phyloP scores from a whole-genome alignment of 2,329 filamentous ascomycete species.

The Dothiorella sarmentorum region DNA sequence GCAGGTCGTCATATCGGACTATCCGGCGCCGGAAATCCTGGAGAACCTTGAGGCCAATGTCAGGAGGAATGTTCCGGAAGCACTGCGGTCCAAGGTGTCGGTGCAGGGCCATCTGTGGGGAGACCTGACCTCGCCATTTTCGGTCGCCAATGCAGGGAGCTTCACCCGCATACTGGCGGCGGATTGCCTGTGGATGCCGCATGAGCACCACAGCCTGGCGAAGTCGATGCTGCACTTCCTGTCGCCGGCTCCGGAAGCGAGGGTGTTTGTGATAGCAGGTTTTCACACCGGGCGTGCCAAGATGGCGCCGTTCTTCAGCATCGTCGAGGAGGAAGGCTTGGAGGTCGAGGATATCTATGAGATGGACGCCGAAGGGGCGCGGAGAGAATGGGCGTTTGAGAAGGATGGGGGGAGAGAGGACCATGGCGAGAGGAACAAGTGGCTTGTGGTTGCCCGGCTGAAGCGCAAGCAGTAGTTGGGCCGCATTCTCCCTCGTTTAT shows the following conservation, averaged over 20 bases:
- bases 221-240: slow-evolving; percentile 63
- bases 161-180: slow-evolving; percentile 66
- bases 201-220: slow-evolving; percentile 65
- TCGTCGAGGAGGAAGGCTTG: slow-evolving; percentile 48
- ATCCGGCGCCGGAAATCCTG: slow-evolving; percentile 60
- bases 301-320: slow-evolving; percentile 62
- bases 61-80: slow-evolving; percentile 46
- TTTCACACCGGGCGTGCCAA: slow-evolving; percentile 69
- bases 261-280: slow-evolving; percentile 64
- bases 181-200: slow-evolving; percentile 74
- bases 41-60: slow-evolving; percentile 59
- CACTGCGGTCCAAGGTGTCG: slow-evolving; percentile 36
- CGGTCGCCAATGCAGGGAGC: slow-evolving; percentile 32
- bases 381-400: slow-evolving; percentile 57
- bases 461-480: slow-evolving; percentile 21
- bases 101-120: slow-evolving; percentile 67
- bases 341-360: slow-evolving; percentile 66
- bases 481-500: not conserved
- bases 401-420: slow-evolving; percentile 61
- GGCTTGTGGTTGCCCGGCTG: slow-evolving; percentile 59
- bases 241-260: slow-evolving; percentile 41
- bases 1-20: slow-evolving; percentile 62
- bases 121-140: slow-evolving; percentile 44
- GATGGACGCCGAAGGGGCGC: slow-evolving; percentile 61
- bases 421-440: slow-evolving; percentile 61